Base-by-base conservation (phyloP, 2,329 filamentous ascomycete genomes). In the Lojkania enalia region DNA sequence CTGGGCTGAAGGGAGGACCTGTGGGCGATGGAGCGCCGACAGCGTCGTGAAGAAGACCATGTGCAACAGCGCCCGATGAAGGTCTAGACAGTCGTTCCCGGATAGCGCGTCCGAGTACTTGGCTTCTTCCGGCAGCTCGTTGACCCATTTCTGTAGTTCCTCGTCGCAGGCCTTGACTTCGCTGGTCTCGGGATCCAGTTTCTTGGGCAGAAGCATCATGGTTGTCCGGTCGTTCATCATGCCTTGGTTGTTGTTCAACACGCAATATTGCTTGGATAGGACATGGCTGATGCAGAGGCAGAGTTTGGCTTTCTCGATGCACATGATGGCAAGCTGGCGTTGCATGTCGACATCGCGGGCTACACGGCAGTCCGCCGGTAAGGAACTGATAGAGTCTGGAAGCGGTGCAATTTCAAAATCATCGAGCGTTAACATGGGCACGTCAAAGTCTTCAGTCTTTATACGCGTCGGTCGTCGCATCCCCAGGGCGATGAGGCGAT, bases 11-110 rank as follows among this genome's bases (percentile, higher is more conserved):
- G 90, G 90, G 30, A 96, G 79, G 47, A 96, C 92, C 55, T 95
- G 90, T 2, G 92, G 92, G 20, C 92, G 85, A 68, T 96, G 91
- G 14, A 97, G 78, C 2, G 92, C 92, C 40, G 90, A 96, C 14
- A 95, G 80, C 0, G 91, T 95, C 2, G 92, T 95, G 68, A 90
- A 88, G 70, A 95, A 96, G 2, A 96, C 84, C 86, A 96, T 95
- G 69, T 95, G 90, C 25, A 97, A 75, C 15, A 96, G 77, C n/a
- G 88, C 88, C 36, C 88, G 82, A 65, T 96, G 90, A 2, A 96
- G 72, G 51, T 81, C 77, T 37, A 85, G 82, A 3, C 82, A 77
- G 29, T 78, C 77, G 23, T 84, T 84, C 14, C 83, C 76, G 13
- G 71, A 77, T 40, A 81, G 77, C 38, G 82, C 69, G 48, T 85